Evolutionary conservation across 1,284 basidiomycete species (phyloP), one percentile per base, ranked within the genome.

Genomic region (Apiotrichum laibachii): DNA sequence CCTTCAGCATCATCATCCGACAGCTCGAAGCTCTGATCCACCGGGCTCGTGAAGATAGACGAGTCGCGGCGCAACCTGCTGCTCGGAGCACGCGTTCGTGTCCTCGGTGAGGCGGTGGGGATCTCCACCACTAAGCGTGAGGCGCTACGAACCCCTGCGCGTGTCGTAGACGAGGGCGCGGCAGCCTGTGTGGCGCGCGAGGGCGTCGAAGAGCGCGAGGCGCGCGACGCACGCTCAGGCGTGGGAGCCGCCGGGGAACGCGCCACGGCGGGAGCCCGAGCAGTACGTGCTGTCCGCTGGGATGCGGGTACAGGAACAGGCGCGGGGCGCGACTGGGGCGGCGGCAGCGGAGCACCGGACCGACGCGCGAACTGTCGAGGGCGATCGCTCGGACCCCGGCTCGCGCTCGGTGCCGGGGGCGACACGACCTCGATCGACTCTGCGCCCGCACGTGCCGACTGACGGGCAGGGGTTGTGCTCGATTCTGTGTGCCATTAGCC

Each of bases 341-440:
- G 19, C 21, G 49, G 49, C 40, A 51, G 40, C 10, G 19, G 43
- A 1, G 43, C 53, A 1, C 53, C 53, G 3, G 53, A 39, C 6
- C 53, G 34, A 10, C 45, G 43, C 6, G 53, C 53, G n/a, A 54
- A n/a, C 35, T 46, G 50, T 7, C 35, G 49, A 39, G 49, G 35
- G 21, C 21, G 26, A 19, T n/a, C 33, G 26, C 48, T 42, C 18
- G 26, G 26, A 31, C 26, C 26, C 26, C 26, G 26, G 26, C 26
- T 31, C 26, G 26, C 26, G 26, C 26, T 10, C 16, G 19, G 31
- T 5, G 33, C 8, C 1, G n/a, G 18, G 31, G 18, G 31, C 18
- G 31, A 18, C 19, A 10, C 3, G 15, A 15, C 9, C 12, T 50
- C 49, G 21, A n/a, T 18, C 9, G 12, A 16, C 34, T 39, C 49